Conservation (phyloP, 371 early-diverging fungal genomes). For the Mortierella sp. region DNA sequence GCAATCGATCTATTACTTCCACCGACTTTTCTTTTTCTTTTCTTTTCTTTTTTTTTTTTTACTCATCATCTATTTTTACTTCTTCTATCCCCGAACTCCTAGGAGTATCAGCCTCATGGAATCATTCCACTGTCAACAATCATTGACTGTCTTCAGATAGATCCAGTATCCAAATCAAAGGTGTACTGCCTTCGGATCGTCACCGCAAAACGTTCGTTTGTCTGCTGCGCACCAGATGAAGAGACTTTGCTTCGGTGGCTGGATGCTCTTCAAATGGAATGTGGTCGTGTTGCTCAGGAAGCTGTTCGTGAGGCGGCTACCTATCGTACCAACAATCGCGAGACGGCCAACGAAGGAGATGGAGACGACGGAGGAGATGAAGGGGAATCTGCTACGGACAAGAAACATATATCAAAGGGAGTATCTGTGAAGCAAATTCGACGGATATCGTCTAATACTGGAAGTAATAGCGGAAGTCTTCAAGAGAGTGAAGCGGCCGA, state of each 20-base stretch:
- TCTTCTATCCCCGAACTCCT: background rate
- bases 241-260: slow-evolving; percentile 74
- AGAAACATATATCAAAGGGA: too few relatives aligned
- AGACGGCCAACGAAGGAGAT: too few relatives aligned
- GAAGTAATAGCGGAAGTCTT: too few relatives aligned
- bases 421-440: too few relatives aligned
- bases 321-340: too few relatives aligned
- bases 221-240: slow-evolving; percentile 74
- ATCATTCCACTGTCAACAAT: slow-evolving; percentile 76
- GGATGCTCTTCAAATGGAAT: slow-evolving; percentile 66
- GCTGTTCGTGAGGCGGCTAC: slow-evolving; percentile 45
- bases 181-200: slow-evolving; percentile 81
- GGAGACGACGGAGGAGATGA: too few relatives aligned
- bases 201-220: slow-evolving; percentile 75
- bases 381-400: too few relatives aligned
- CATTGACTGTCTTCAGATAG: slow-evolving; percentile 80
- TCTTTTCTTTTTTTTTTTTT: slow-evolving; percentile 1
- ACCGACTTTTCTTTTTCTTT: background rate
- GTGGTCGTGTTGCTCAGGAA: slow-evolving; percentile 54
- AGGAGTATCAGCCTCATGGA: slow-evolving; percentile 82
- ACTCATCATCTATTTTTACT: slow-evolving; percentile 4
- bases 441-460: too few relatives aligned
- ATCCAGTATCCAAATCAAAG: slow-evolving; percentile 68
- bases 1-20: too few relatives aligned
- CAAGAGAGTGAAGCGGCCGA: background rate